Base-by-base conservation (phyloP, 371 early-diverging fungal genomes). In the Actinomucor elegans region DNA sequence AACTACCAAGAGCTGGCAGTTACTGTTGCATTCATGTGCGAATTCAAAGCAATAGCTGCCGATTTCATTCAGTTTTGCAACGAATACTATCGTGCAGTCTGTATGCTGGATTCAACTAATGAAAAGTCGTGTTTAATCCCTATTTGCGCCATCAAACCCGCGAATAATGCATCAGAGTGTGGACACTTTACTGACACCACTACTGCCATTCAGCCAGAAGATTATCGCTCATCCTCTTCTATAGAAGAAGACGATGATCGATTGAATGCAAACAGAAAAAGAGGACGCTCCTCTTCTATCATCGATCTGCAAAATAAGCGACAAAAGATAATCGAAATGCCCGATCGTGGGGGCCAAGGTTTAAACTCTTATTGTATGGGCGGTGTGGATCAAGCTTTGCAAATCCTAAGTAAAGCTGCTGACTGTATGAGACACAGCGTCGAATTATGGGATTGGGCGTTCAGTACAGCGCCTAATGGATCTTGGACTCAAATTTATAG, bases 61-160 rank as follows among this genome's bases (percentile, higher is more conserved):
- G 66, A 71, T 38, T 62, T 71, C 38, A 56, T 71, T 7, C 59
- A 54, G 11, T 65, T 67, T 45, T 61, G 68, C 14, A 52, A 65
- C 28, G 60, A 67, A 23, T 71, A 71, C 29, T 71, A 71, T 29
- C 46, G 45, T 15, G 59, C 68, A 2, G 68, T 71, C 1, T 71
- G 72, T 38, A 59, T 51, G 11, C 20, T 65, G n/a, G 71, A 67
- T 15, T 51, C 56, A 11, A 14, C 32, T 11, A 52, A 71, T 10
- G 72, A 67, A 51, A 71, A 65, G 32, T 48, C 66, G 1, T 71
- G 72, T 48, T 33, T 71, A 35, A 71, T 71, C 47, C 72, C 72
- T 24, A 59, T 71, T 20, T 71, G 72, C 36, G 57, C 68, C 5
- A 62, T 71, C 10, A 67, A 59, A 45, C 32, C 51, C 18, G 10